phyloP scores from a whole-genome alignment of 192 early-diverging fungal genomes.

The Backusella liffmaniae region DNA sequence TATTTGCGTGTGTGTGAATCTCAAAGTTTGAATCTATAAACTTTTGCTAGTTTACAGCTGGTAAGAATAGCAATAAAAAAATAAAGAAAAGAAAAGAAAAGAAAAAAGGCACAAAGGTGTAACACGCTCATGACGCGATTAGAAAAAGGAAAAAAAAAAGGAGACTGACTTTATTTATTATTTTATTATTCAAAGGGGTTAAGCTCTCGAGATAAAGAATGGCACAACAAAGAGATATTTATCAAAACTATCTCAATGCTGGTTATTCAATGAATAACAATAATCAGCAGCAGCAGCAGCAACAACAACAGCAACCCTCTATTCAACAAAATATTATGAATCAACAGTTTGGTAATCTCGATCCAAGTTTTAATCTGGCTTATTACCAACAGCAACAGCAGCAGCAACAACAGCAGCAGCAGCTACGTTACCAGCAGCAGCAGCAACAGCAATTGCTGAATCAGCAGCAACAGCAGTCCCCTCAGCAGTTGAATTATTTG shows the following conservation, averaged over 20 bases:
- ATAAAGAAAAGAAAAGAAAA: background rate
- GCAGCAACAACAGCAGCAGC: background rate
- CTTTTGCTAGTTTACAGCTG: background rate
- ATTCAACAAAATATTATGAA: background rate
- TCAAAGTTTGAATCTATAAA: background rate
- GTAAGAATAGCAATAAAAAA: background rate
- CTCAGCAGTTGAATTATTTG: background rate
- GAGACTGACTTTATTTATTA: background rate
- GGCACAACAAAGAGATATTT: slow-evolving; percentile 12
- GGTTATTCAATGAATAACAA: slow-evolving; percentile 2
- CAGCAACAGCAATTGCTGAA: slow-evolving; percentile 1
- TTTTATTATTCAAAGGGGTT: background rate
- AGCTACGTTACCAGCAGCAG: background rate
- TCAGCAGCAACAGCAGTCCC: slow-evolving; percentile 3
- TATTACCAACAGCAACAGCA: background rate
- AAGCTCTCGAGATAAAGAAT: slow-evolving; percentile 5
- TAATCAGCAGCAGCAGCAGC: slow-evolving; percentile 3
- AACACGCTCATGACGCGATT: background rate
- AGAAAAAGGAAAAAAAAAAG: background rate
- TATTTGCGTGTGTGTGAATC: slow-evolving; percentile 1
- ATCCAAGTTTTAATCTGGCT: background rate
- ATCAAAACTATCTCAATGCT: background rate
- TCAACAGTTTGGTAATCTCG: slow-evolving; percentile 5
- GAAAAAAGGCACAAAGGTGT: background rate
- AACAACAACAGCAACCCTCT: background rate